Percentiles rank a stretch among this genome's conserved stretches.
Conservation (phyloP, 1,139 yeast genomes). For the Pichia sp. region DNA sequence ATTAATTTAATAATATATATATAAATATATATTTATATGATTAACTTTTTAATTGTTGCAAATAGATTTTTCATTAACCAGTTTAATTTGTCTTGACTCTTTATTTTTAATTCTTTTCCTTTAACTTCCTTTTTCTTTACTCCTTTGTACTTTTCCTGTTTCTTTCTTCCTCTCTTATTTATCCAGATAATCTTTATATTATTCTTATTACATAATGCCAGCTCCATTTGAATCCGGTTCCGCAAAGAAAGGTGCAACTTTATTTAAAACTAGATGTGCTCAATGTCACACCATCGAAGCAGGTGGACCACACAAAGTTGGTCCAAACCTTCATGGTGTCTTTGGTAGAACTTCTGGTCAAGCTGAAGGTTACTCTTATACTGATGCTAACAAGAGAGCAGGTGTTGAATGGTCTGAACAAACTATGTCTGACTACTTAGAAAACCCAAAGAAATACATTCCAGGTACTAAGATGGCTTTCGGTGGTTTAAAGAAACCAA, state of each 20-base stretch:
- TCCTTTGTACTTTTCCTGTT: neutral
- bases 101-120: conserved; percentile 3
- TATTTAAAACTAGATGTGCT: conserved; percentile 97
- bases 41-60: too few species aligned
- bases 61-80: too few species aligned
- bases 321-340: conserved; percentile 96
- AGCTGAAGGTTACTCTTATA: conserved; percentile 90
- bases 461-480: conserved; percentile 99
- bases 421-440: conserved; percentile 90
- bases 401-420: conserved; percentile 85
- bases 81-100: neutral
- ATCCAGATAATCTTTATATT: neutral
- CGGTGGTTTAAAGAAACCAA: conserved; percentile 98
- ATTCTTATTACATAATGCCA: conserved; percentile 38
- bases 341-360: conserved; percentile 88
- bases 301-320: conserved; percentile 98
- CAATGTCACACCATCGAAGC: conserved; percentile 97
- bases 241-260: conserved; percentile 96
- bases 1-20: too few species aligned
- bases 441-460: conserved; percentile 99
- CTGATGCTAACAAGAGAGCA: conserved; percentile 97
- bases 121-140: neutral
- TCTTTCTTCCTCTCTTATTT: neutral
- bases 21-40: too few species aligned
- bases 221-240: conserved; percentile 63